Evolutionary conservation across 305 asterid species (phyloP), one percentile per base, ranked within the genome.

Genomic region (Fraxinus xanthoxyloides): DNA sequence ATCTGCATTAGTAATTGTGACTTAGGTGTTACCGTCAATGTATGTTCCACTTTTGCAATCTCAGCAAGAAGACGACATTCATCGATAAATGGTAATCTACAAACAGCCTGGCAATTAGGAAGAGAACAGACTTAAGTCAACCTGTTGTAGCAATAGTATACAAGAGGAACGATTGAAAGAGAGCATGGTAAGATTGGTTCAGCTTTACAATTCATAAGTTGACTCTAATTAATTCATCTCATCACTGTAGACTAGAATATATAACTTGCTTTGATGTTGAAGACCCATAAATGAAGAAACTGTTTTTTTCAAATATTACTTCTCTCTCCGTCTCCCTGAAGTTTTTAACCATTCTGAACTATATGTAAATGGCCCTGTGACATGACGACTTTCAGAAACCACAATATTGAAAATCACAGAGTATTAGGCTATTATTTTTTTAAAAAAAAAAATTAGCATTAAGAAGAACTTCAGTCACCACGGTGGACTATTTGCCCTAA

Each of bases 1-100:
- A 23, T 81, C 79, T 26, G 54, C 79, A 83, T 43, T 56, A 48
- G 19, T 79, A 32, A 76, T 69, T 46, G 77, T 30, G 69, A 72
- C 51, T 54, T 10, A 40, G 85, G 81, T n/a, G 69, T 85, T 84
- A 92, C 92, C 88, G 94, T 91, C 85, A 91, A 81, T 76, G 90
- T 83, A 76, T 87, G 84, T 81, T 91, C 92, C 80, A 87, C 89
- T 79, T 89, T 88, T 79, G 88, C 85, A 79, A 89, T 87, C 86
- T 88, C 92, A 9, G 85, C 30, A 24, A 91, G 91, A 87, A 91
- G 92, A 24, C 90, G 91, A 59, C 46, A 79, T 82, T 89, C 92
- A 5, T 91, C 87, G 13, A 91, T 88, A 77, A 91, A 91, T 83
- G 94, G 94, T 85, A 91, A 80, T 85, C 84, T 89, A 85, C 92